These are phyloP conservation scores for Thraustotheca clavata DNA, from an alignment of 352 stramenopile genomes.

Conservation along the genomic window DNA sequence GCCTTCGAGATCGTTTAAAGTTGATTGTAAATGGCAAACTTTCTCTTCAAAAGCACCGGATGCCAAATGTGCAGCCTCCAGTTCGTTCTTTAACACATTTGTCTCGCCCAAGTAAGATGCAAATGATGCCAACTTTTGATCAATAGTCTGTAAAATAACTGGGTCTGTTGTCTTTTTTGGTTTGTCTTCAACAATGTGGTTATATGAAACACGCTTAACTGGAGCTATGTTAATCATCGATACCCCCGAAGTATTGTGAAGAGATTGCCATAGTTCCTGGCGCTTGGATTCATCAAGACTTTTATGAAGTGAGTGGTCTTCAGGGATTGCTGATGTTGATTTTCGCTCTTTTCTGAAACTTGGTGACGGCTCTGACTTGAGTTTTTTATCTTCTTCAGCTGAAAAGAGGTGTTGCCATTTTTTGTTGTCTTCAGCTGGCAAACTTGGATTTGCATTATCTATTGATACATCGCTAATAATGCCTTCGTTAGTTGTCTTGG, in stretches of 20 bases:
- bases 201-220: background rate
- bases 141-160: background rate
- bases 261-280: constrained; percentile 14
- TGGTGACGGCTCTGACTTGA: background rate
- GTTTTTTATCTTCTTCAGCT: background rate
- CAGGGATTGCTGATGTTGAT: background rate
- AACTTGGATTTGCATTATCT: too few species aligned
- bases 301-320: background rate
- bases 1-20: background rate
- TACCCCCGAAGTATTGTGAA: background rate
- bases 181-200: background rate
- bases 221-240: constrained; percentile 4
- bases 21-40: background rate
- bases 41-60: background rate
- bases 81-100: background rate
- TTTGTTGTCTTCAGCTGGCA: background rate
- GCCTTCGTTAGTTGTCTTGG: background rate
- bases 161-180: background rate
- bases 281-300: constrained; percentile 13
- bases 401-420: background rate
- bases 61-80: constrained; percentile 1
- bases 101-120: constrained; percentile 18
- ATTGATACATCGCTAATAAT: background rate
- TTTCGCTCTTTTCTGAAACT: background rate
- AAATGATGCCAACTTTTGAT: constrained; percentile 18